Conservation (phyloP, 2,329 filamentous ascomycete genomes). For the Fusarium nematophilum region DNA sequence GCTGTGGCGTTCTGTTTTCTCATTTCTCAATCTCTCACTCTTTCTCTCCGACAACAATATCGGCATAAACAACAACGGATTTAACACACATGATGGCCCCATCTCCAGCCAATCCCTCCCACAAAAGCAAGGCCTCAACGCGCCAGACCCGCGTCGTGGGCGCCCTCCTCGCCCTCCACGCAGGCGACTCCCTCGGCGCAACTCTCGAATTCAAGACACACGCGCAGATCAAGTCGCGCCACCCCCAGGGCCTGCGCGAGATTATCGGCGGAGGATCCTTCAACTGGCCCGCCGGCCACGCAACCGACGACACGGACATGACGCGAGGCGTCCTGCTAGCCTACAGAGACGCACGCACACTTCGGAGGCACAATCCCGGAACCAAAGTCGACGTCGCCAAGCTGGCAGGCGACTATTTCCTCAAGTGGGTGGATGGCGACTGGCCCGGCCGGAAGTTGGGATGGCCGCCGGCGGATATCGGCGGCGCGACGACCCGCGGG, state of each 20-base stretch:
- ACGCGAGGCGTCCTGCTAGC: slow-evolving; percentile 58
- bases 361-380: no score
- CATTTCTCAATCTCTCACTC: no score
- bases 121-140: no score
- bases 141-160: slow-evolving; percentile 51
- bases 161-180: slow-evolving; percentile 59
- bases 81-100: no score
- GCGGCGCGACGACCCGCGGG: slow-evolving; percentile 52
- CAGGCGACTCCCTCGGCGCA: slow-evolving; percentile 60
- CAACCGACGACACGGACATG: slow-evolving; percentile 62
- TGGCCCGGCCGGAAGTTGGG: slow-evolving; percentile 55
- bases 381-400: slow-evolving; percentile 45
- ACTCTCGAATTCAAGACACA: slow-evolving; percentile 57
- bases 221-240: slow-evolving; percentile 44
- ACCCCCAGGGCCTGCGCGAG: slow-evolving; percentile 53
- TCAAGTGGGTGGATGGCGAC: slow-evolving; percentile 55
- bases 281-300: slow-evolving; percentile 55
- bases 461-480: slow-evolving; percentile 52
- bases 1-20: no score
- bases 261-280: slow-evolving; percentile 60
- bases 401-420: slow-evolving; percentile 52
- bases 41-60: no score
- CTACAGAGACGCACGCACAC: no score
- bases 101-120: no score
- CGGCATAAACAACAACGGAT: no score